Evolutionary conservation across 306 rosid genomes (phyloP).

Genomic region (Cicer chorassanicum): DNA sequence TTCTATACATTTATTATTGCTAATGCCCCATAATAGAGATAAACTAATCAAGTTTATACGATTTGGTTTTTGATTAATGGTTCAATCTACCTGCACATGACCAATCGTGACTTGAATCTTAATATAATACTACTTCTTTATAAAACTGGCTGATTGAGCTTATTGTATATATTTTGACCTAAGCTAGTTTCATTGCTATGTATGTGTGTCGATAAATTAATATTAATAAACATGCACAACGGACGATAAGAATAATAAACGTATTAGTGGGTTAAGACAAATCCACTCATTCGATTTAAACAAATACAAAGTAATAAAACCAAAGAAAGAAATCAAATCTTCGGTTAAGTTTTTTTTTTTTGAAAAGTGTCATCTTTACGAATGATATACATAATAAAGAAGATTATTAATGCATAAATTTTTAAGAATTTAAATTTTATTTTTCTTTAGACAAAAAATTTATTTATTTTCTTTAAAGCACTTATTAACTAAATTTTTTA

Average conservation of each 20-base stretch:
- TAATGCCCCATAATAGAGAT: constrained; percentile 46
- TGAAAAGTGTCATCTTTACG: no score
- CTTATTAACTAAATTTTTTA: constrained; percentile 11
- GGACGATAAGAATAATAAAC: constrained; percentile 39
- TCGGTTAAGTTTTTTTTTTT: no score
- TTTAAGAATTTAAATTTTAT: no score
- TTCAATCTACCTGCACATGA: constrained; percentile 59
- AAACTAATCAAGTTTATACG: constrained; percentile 45
- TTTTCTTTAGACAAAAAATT: no score
- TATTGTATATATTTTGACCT: constrained; percentile 55
- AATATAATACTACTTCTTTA: constrained; percentile 29
- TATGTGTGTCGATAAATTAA: neutral
- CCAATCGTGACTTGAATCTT: constrained; percentile 44
- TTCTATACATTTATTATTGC: constrained; percentile 17
- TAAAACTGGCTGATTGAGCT: constrained; percentile 43
- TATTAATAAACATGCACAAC: constrained; percentile 47
- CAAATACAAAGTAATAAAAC: constrained; percentile 24
- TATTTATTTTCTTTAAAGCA: no score
- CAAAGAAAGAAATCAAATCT: constrained; percentile 43
- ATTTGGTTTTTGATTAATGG: constrained; percentile 52
- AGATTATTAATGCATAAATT: no score
- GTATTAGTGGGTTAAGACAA: constrained; percentile 53
- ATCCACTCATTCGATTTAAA: constrained; percentile 51
- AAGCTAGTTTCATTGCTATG: constrained; percentile 40
- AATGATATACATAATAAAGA: no score